A percentile compares a stretch with the other conserved stretches of the same genome.
phyloP scores from a whole-genome alignment of 331 rosid genomes.

The Acacia concinna region DNA sequence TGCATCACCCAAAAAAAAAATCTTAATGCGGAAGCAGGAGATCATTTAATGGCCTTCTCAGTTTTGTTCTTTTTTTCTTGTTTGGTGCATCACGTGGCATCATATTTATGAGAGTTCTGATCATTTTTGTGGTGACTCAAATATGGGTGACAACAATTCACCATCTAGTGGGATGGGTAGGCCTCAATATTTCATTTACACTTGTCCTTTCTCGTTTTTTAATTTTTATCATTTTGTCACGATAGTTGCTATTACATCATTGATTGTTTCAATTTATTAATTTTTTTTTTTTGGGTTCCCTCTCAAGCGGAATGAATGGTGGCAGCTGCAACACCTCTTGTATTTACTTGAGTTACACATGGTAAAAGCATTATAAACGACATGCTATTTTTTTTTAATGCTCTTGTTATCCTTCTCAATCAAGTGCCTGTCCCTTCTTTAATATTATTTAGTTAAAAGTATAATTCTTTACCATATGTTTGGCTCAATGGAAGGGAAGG shows the following conservation, averaged over 20 bases:
- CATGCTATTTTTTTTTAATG: neutral
- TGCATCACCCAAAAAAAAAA: neutral
- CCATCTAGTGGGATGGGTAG: conserved; percentile 24
- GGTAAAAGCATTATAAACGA: neutral
- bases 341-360: neutral
- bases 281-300: neutral
- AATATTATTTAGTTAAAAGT: too few relatives aligned
- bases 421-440: neutral
- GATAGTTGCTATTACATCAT: neutral
- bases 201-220: neutral
- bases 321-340: conserved; percentile 2
- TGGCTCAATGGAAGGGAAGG: too few relatives aligned
- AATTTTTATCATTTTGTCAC: neutral
- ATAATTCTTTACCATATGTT: too few relatives aligned
- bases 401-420: neutral
- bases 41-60: neutral
- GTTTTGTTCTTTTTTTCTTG: neutral
- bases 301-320: neutral
- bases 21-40: neutral
- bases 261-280: conserved; percentile 16
- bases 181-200: conserved; percentile 1
- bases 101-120: conserved; percentile 9
- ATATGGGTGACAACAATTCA: conserved; percentile 21
- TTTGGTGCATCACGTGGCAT: neutral
- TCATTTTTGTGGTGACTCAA: conserved; percentile 29